Conservation (phyloP, 2,329 filamentous ascomycete genomes). For the Chrysosporium keratinophilum region DNA sequence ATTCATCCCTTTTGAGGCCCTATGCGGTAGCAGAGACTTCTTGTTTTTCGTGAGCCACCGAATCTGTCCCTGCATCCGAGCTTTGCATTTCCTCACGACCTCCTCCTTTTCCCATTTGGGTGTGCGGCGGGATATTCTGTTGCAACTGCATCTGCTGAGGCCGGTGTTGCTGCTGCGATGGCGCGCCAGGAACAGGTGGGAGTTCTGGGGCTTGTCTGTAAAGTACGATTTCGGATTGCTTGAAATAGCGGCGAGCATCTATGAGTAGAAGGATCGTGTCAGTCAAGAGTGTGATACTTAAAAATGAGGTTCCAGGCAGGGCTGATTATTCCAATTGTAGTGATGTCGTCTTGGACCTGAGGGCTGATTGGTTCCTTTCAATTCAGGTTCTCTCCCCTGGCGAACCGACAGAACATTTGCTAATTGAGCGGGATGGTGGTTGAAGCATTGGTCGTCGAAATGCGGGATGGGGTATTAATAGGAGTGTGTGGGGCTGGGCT, state of each 20-base stretch:
- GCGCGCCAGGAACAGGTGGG: neutral
- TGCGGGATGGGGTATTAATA: neutral
- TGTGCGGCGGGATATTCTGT: neutral
- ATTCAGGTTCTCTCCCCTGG: neutral
- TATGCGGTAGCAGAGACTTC: neutral
- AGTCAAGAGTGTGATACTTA: neutral
- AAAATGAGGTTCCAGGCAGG: too few species aligned
- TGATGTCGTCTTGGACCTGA: too few species aligned
- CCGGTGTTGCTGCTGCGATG: neutral
- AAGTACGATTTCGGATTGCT: conserved; percentile 96
- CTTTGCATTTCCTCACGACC: neutral
- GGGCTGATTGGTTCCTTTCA: neutral
- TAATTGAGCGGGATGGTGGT: conserved; percentile 9
- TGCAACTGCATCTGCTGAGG: neutral
- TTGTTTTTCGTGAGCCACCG: neutral
- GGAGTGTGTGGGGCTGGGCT: conserved; percentile 6
- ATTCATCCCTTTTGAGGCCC: neutral
- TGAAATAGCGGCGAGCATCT: conserved; percentile 97
- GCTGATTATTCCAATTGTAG: too few species aligned
- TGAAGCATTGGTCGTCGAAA: neutral
- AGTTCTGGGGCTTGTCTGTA: conserved; percentile 60
- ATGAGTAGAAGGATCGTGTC: conserved; percentile 9
- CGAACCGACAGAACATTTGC: conserved; percentile 17
- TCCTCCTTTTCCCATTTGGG: neutral
- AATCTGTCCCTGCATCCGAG: neutral